Evolutionary conservation across 2,329 filamentous ascomycete species (phyloP), one percentile per base, ranked within the genome.

Genomic region (Tolypocladium sp.): DNA sequence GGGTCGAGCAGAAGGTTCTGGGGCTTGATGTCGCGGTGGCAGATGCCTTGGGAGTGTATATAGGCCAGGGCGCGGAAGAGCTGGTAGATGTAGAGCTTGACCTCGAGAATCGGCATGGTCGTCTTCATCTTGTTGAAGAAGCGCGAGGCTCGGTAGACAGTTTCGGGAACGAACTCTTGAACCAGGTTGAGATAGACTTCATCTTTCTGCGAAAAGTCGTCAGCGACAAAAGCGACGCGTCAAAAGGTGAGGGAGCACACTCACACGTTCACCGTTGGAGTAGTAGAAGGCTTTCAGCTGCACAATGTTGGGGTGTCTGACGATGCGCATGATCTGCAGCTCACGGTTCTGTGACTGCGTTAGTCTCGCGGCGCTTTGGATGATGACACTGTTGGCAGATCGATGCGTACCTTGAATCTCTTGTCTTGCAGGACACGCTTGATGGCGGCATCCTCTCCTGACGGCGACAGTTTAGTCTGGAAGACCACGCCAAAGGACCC

Each of bases 51-150:
- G 12, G 94, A 97, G 78, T 99, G 94, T 68, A 99, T 99, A 78
- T 99, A 99, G 71, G 94, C 94, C 67, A 99, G 83, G 41, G 94
- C 96, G 68, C 94, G 89, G 85, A 99, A 99, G 58, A 99, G 89
- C 81, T 99, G 94, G 79, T 99, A 99, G 73, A 93, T 99, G 82
- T 97, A 99, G 63, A 99, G 88, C 82, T 99, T 99, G 73, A 97
- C 92, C 77, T 99, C 94, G 68, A 99, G 85, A 68, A 93, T 96
- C 20, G 94, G 94, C 94, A 99, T 99, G 57, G 93, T 97, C 8
- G 92, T 96, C 86, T 97, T 99, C 88, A 97, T 89, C 82, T 99
- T 99, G 83, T 95, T 97, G 84, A 99, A 99, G 79, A 97, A 97
- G 70, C 94, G 88, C 64, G 94, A 97, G 51, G 94, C 94, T 70